Evolutionary conservation across 1,284 basidiomycete species (phyloP).

Genomic region (Exobasidium rhododendri): DNA sequence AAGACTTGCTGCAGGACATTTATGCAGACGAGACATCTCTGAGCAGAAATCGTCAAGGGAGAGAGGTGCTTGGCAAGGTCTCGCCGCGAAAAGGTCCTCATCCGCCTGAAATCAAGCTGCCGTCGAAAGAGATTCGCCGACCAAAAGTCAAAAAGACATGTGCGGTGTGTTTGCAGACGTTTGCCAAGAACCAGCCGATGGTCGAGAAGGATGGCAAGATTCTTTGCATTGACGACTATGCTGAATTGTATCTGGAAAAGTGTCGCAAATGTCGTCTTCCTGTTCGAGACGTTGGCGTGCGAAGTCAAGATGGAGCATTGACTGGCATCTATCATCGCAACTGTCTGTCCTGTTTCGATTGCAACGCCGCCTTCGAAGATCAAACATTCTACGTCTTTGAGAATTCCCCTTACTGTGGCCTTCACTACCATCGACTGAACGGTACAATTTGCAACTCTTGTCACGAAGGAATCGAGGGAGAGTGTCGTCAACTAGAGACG

Average conservation of each 20-base stretch:
- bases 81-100: constrained; percentile 8
- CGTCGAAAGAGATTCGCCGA: not conserved
- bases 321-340: constrained; percentile 19
- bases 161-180: constrained; percentile 35
- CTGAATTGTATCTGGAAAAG: constrained; percentile 41
- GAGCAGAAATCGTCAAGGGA: not conserved
- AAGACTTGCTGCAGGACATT: constrained; percentile 32
- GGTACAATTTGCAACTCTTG: constrained; percentile 41
- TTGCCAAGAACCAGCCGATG: constrained; percentile 31
- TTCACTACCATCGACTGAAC: constrained; percentile 35
- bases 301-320: constrained; percentile 41
- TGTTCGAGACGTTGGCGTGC: constrained; percentile 37
- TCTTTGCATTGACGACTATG: constrained; percentile 40
- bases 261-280: constrained; percentile 37
- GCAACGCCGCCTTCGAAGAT: constrained; percentile 33
- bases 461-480: constrained; percentile 37
- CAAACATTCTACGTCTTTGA: constrained; percentile 43
- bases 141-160: constrained; percentile 13
- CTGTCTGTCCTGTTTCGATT: constrained; percentile 41
- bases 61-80: not conserved
- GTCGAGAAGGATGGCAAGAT: constrained; percentile 40
- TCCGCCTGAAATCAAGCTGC: constrained; percentile 13
- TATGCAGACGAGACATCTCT: not conserved
- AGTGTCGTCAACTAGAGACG: constrained; percentile 35
- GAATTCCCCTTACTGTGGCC: constrained; percentile 39